Base-by-base conservation (phyloP, 352 stramenopile genomes). In the Phytophthora megakarya region DNA sequence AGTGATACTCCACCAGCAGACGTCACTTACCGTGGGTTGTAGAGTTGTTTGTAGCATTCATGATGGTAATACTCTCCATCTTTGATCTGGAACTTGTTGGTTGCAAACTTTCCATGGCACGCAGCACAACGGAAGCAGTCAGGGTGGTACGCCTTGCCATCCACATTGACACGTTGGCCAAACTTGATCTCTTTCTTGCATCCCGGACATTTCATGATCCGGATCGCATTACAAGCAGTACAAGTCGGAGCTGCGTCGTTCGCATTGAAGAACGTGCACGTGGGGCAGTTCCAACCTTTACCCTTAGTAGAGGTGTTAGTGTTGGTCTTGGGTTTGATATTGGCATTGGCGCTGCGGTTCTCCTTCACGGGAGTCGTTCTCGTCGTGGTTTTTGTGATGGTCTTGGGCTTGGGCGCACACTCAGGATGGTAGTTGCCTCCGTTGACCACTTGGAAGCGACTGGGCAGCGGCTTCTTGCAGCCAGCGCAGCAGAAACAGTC, bases 21-120 rank as follows among this genome's bases (percentile, higher is more conserved):
- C 50, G 11, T 16, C 25, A 72, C 69, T 23, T 56, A 88, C 76
- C 70, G 67, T 10, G 81, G 84, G 39, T 89, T 76, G 44, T 79
- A 92, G 32, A 92, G 80, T 49, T 76, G 65, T 40, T 78, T 75
- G 69, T 82, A 89, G 67, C 81, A 92, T 33, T 84, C 70, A 11
- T 76, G 48, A 37, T 92, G 81, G 53, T 92, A 92, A 59, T 74
- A 83, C 55, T 88, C 79, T 33, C 74, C 75, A 22, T 86, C 72
- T 28, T 86, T 79, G 25, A 82, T 56, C 45, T 84, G 56, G 56
- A 88, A 88, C 53, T 81, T 70, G 61, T 61, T 65, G 10, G 53
- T 75, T 12, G 53, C 26, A 44, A 88, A 81, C 23, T 69, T 71
- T 25, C 67, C 42, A 39, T 73, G 56, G 53, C 78, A 88, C 13